Percentiles rank a stretch among this genome's conserved stretches.
phyloP scores from a whole-genome alignment of 1,284 basidiomycete genomes.

The Ganoderma multipileum region DNA sequence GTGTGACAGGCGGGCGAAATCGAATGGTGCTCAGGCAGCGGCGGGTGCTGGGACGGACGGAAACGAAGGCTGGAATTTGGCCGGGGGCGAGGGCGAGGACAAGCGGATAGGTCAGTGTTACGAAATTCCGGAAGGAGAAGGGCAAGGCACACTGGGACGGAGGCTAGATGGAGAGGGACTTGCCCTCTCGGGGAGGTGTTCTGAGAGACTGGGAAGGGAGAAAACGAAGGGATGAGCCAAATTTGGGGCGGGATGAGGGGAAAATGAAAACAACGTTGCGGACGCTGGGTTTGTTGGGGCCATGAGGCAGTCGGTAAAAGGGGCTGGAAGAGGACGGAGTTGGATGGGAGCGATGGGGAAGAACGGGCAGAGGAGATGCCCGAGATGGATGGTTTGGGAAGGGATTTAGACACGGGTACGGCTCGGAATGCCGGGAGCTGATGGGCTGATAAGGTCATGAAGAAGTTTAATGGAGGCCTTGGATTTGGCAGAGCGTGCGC shows the following conservation, averaged over 20 bases:
- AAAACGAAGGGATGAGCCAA: constrained; percentile 16
- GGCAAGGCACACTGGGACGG: constrained; percentile 19
- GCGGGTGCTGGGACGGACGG: constrained; percentile 7
- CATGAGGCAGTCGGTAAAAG: constrained; percentile 35
- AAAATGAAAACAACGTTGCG: constrained; percentile 42
- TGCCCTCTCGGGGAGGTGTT: constrained; percentile 2
- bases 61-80: constrained; percentile 3
- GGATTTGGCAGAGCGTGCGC: constrained; percentile 12
- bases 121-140: not conserved
- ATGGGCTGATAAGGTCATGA: constrained; percentile 29
- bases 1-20: constrained; percentile 19
- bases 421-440: constrained; percentile 26
- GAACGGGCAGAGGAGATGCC: constrained; percentile 25
- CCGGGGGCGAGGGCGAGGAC: constrained; percentile 6
- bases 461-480: constrained; percentile 20
- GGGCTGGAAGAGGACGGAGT: constrained; percentile 24
- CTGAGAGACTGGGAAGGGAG: constrained; percentile 18
- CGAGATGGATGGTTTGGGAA: constrained; percentile 24
- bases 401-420: constrained; percentile 8
- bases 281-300: constrained; percentile 32
- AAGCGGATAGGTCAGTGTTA: constrained; percentile 14
- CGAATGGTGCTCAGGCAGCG: not conserved
- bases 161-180: constrained; percentile 14
- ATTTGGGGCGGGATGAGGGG: constrained; percentile 34
- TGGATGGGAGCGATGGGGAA: constrained; percentile 25